Evolutionary conservation across 2,329 filamentous ascomycete genomes (phyloP).

Genomic region (Tolypocladium tropicale): DNA sequence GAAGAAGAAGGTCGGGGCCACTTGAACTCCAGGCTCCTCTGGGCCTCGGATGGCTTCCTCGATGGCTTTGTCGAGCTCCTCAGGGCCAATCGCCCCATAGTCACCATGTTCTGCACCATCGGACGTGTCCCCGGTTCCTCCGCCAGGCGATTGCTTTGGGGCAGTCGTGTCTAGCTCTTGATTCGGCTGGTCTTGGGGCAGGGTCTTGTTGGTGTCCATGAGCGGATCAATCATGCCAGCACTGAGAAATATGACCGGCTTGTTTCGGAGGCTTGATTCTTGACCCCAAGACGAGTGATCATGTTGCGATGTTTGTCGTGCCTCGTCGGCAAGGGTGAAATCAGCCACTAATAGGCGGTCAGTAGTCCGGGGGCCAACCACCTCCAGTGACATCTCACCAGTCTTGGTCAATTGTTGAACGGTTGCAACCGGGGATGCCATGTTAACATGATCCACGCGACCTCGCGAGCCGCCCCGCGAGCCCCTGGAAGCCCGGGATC

Average conservation of each 20-base stretch:
- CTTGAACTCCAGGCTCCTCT: background rate
- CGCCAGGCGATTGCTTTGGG: background rate
- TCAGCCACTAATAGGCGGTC: constrained; percentile 7
- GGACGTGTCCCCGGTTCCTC: background rate
- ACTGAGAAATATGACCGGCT: constrained; percentile 42
- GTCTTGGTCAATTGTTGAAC: background rate
- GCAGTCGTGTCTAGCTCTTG: background rate
- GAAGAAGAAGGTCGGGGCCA: constrained; percentile 21
- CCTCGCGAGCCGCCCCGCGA: background rate
- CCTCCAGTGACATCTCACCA: background rate
- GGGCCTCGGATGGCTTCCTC: background rate
- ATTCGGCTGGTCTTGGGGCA: background rate
- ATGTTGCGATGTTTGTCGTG: constrained; percentile 36
- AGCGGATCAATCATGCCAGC: constrained; percentile 41
- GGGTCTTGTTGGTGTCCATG: constrained; percentile 24
- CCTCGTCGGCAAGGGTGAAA: constrained; percentile 33
- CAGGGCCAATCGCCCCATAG: constrained; percentile 4
- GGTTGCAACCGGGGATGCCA: background rate
- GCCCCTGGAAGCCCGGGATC: background rate
- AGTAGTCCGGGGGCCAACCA: background rate
- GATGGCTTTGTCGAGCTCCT: constrained; percentile 10
- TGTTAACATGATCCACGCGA: background rate
- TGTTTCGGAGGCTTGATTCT: constrained; percentile 32
- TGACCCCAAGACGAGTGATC: constrained; percentile 28
- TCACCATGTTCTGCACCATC: background rate